Conservation (phyloP, 2,329 filamentous ascomycete species). For the Huntiella moniliformis region DNA sequence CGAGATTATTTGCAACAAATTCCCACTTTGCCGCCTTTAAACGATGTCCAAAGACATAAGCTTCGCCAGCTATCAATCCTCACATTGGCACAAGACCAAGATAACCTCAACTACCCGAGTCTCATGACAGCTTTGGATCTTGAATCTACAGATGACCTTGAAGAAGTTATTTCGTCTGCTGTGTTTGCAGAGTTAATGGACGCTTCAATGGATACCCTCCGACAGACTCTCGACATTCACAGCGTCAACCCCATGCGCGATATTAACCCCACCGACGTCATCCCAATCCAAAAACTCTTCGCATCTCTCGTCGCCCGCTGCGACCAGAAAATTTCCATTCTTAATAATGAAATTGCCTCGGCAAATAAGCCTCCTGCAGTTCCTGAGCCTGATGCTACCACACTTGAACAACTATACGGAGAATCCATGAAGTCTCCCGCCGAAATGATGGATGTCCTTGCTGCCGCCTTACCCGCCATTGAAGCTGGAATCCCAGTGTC, state of each 20-base stretch:
- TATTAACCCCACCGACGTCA: slow-evolving; percentile 53
- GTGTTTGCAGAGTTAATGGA: slow-evolving; percentile 71
- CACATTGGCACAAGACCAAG: slow-evolving; percentile 50
- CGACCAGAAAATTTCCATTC: slow-evolving; percentile 30
- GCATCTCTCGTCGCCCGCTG: slow-evolving; percentile 65
- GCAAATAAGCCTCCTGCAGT: too few relatives aligned
- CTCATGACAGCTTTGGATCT: slow-evolving; percentile 53
- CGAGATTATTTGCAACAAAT: slow-evolving; percentile 40
- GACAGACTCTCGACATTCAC: slow-evolving; percentile 55
- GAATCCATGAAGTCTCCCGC: too few relatives aligned
- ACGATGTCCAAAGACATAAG: slow-evolving; percentile 57
- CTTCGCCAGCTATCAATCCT: slow-evolving; percentile 81
- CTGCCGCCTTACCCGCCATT: too few relatives aligned
- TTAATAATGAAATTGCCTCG: too few relatives aligned
- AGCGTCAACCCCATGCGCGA: slow-evolving; percentile 76
- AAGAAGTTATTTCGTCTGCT: slow-evolving; percentile 69
- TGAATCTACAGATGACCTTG: slow-evolving; percentile 47
- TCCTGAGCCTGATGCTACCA: too few relatives aligned
- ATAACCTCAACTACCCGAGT: slow-evolving; percentile 52
- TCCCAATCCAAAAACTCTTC: slow-evolving; percentile 48
- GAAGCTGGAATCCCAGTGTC: too few relatives aligned
- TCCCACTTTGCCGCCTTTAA: slow-evolving; percentile 48
- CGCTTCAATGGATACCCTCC: slow-evolving; percentile 65
- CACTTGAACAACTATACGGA: too few relatives aligned
- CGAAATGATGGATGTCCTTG: too few relatives aligned